phyloP scores from a whole-genome alignment of 305 asterid species.

The Fraxinus greggii region DNA sequence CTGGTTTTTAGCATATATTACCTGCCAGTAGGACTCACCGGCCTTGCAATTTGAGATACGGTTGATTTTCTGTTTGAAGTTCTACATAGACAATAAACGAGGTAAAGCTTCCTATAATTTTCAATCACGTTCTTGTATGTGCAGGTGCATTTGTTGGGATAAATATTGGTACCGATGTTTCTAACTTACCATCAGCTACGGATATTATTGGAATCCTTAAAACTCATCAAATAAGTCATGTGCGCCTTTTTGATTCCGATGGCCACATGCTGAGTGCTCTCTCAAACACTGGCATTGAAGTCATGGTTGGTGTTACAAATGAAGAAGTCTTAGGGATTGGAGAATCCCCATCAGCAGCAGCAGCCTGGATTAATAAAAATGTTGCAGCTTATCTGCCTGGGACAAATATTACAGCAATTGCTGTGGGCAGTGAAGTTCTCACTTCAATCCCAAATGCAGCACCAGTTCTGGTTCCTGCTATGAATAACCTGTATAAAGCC shows the following conservation, averaged over 20 bases:
- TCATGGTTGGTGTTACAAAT: conserved; percentile 79
- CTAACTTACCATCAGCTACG: conserved; percentile 64
- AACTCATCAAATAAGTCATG: conserved; percentile 73
- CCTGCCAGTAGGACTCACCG: not conserved
- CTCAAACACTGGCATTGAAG: conserved; percentile 75
- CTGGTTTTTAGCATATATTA: not conserved
- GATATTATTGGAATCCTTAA: conserved; percentile 71
- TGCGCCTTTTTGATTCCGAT: conserved; percentile 83
- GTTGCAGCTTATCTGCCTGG: conserved; percentile 69
- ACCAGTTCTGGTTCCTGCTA: conserved; percentile 68
- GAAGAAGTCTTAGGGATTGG: conserved; percentile 78
- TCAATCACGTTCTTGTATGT: conserved; percentile 1
- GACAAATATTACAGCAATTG: conserved; percentile 79
- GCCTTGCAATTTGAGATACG: not conserved
- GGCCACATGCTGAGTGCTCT: conserved; percentile 77
- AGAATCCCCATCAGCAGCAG: conserved; percentile 72
- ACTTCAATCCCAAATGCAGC: conserved; percentile 77
- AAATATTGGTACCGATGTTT: conserved; percentile 68
- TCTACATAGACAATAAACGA: not conserved
- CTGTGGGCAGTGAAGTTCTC: conserved; percentile 92
- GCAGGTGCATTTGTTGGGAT: conserved; percentile 80
- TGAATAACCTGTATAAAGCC: conserved; percentile 78
- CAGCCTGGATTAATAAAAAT: conserved; percentile 77
- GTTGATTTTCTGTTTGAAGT: not conserved
- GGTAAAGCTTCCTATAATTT: not conserved